A percentile compares a stretch with the other conserved stretches of the same genome.
Conservation (phyloP, 371 early-diverging fungal genomes). For the Syncephalastrum monosporum region DNA sequence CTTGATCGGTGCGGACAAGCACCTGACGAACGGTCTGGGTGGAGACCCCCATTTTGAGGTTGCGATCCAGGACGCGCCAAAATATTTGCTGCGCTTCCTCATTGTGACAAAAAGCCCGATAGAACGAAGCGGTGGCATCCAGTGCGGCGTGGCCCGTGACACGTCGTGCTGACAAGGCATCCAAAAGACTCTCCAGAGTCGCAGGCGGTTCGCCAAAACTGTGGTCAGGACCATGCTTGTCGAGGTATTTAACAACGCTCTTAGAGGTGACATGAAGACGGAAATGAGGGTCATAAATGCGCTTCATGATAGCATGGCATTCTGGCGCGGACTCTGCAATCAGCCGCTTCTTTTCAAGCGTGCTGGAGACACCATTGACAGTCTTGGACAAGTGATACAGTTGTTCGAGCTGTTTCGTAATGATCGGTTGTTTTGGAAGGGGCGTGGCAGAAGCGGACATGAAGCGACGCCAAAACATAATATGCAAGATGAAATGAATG, state of each 20-base stretch:
- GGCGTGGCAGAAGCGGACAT: too few species aligned
- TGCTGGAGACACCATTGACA: constrained; percentile 35
- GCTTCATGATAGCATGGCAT: constrained; percentile 40
- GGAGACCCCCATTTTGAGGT: constrained; percentile 55
- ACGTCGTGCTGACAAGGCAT: constrained; percentile 45
- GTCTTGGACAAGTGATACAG: constrained; percentile 27
- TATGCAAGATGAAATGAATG: too few species aligned
- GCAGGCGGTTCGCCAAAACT: neutral
- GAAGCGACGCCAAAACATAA: too few species aligned
- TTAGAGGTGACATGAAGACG: constrained; percentile 37
- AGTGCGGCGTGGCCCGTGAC: constrained; percentile 44
- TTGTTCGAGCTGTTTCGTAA: constrained; percentile 21
- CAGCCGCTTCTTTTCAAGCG: constrained; percentile 25
- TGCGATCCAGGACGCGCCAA: constrained; percentile 53
- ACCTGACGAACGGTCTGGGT: constrained; percentile 29
- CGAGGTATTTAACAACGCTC: constrained; percentile 18
- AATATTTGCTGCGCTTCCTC: constrained; percentile 32
- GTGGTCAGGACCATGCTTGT: neutral
- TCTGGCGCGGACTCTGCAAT: constrained; percentile 21
- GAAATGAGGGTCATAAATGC: constrained; percentile 51
- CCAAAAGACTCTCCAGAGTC: constrained; percentile 26
- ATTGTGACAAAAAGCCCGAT: constrained; percentile 23
- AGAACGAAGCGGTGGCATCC: constrained; percentile 39
- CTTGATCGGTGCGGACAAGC: constrained; percentile 4
- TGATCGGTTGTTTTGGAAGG: too few species aligned